phyloP scores from a whole-genome alignment of 768 basidiomycete genomes.

The Mycena galopus region DNA sequence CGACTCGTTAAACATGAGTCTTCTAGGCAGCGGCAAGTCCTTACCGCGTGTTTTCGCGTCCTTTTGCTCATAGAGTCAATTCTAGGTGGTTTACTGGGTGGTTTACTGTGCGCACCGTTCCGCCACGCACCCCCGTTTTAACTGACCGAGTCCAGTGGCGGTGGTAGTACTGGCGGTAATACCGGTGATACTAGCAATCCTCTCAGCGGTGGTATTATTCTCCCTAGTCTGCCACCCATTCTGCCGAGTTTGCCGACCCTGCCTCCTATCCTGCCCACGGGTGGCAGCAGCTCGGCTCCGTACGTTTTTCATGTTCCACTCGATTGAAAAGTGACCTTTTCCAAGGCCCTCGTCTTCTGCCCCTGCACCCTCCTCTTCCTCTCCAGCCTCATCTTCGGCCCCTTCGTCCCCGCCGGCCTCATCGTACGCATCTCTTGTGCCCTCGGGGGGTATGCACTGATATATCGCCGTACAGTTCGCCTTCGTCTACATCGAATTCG shows the following conservation, averaged over 20 bases:
- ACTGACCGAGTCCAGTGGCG: not conserved
- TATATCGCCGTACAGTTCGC: not conserved
- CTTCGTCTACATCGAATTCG: not conserved
- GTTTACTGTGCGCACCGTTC: constrained; percentile 25
- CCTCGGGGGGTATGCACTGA: not conserved
- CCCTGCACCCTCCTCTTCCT: not conserved
- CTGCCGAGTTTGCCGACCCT: constrained; percentile 3
- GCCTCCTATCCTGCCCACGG: not conserved
- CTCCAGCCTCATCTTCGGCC: not conserved
- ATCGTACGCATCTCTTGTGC: not conserved
- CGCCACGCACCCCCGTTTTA: not conserved
- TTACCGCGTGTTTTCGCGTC: not conserved
- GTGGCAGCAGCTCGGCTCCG: not conserved
- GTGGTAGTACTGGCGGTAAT: too few species aligned
- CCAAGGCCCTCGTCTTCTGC: not conserved
- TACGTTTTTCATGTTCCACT: not conserved
- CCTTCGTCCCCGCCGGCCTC: not conserved
- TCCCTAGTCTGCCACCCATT: not conserved
- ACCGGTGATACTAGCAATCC: too few species aligned
- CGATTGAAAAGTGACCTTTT: not conserved
- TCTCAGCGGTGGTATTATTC: not conserved
- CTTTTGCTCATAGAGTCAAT: not conserved
- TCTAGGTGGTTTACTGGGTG: too few species aligned
- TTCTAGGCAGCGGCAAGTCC: constrained; percentile 26
- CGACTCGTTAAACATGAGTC: constrained; percentile 2